Conservation (phyloP, 2,329 filamentous ascomycete genomes). For the Xylariaceae sp. region DNA sequence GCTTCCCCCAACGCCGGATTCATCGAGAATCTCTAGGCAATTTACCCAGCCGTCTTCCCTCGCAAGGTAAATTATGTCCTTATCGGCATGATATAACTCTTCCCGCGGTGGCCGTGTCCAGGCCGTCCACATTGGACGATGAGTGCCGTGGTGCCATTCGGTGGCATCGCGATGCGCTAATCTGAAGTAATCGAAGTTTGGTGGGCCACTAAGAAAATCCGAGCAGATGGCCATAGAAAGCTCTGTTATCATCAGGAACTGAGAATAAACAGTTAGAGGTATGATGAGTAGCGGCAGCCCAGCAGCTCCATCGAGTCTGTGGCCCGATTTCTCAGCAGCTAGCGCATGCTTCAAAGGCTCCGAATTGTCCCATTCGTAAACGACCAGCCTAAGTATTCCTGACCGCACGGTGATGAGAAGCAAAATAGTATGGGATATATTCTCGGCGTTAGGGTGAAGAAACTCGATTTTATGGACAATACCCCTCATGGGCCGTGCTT, state of each 20-base stretch:
- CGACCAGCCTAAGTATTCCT: conserved; percentile 48
- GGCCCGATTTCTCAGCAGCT: conserved; percentile 45
- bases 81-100: conserved; percentile 54
- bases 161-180: conserved; percentile 41
- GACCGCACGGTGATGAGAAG: conserved; percentile 57
- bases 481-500: conserved; percentile 54
- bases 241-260: conserved; percentile 66
- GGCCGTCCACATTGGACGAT: conserved; percentile 66
- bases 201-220: conserved; percentile 49
- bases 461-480: conserved; percentile 87
- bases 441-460: conserved; percentile 63
- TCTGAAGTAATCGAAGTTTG: conserved; percentile 44
- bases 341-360: conserved; percentile 46
- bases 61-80: conserved; percentile 79
- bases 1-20: conserved; percentile 51
- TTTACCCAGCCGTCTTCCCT: conserved; percentile 81
- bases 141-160: conserved; percentile 44
- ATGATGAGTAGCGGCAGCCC: conserved; percentile 66
- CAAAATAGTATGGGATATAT: conserved; percentile 70
- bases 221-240: conserved; percentile 54
- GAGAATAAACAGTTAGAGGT: conserved; percentile 64
- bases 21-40: conserved; percentile 63
- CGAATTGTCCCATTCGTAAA: conserved; percentile 58
- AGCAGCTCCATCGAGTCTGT: conserved; percentile 47
- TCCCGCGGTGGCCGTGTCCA: conserved; percentile 78